phyloP scores from a whole-genome alignment of 805 yeast genomes.

The Yarrowia sp. region DNA sequence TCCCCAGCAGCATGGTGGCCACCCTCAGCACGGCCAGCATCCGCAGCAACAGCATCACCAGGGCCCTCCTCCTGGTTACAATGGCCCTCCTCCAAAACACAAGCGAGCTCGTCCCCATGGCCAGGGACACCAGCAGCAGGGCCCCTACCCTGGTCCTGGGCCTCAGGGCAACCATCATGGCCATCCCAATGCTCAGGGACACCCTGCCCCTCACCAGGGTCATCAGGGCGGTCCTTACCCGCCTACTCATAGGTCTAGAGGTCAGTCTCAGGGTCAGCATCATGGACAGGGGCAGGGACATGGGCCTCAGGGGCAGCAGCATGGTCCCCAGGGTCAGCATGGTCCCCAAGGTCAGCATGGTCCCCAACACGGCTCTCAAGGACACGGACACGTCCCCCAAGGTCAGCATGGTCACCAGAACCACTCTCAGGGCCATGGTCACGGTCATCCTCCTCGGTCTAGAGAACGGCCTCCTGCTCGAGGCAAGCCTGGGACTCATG shows the following conservation, averaged over 20 bases:
- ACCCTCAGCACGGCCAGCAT: constrained; percentile 7
- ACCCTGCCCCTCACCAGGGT: constrained; percentile 13
- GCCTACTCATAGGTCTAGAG: background rate
- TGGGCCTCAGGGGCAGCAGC: constrained; percentile 12
- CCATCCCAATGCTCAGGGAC: background rate
- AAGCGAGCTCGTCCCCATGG: constrained; percentile 14
- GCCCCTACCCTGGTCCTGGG: constrained; percentile 6
- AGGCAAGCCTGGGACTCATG: constrained; percentile 5
- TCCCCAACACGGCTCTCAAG: background rate
- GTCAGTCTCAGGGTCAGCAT: background rate
- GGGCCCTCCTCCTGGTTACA: constrained; percentile 13
- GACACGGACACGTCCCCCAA: background rate
- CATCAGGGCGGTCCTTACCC: constrained; percentile 19
- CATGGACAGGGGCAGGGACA: background rate
- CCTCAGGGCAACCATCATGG: background rate
- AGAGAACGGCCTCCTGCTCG: constrained; percentile 11
- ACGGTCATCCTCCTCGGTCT: background rate
- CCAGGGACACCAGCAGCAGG: constrained; percentile 21
- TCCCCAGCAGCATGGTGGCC: background rate
- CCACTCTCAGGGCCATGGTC: background rate
- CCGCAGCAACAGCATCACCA: background rate
- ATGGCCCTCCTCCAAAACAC: constrained; percentile 17
- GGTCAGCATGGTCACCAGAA: background rate
- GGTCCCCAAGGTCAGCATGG: constrained; percentile 6
- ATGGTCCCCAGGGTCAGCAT: background rate